Base-by-base conservation (phyloP, 1,284 basidiomycete species). In the Fistulinella staudtii region DNA sequence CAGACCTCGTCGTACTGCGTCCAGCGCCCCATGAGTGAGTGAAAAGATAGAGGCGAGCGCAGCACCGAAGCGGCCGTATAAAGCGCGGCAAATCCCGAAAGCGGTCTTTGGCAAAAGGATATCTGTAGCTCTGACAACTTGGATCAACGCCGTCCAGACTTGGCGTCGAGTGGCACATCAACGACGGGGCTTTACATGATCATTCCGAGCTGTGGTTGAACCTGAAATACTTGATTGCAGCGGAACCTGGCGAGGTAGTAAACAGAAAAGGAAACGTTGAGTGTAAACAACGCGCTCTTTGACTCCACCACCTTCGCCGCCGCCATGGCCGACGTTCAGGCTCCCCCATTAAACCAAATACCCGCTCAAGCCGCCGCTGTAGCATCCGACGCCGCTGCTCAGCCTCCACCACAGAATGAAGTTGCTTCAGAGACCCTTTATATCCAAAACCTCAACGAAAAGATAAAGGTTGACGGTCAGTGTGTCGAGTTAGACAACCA, bases 381-480 rank as follows among this genome's bases (percentile, higher is more conserved):
- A 6, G 55, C 56, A 3, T 58, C 64, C 18, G 50, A 63, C 7
- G 43, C 53, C 1, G 31, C 53, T 11, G 46, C 48, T 5, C 46
- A 65, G 33, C 54, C 55, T 31, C 67, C 70, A 25, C 59, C 53
- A 23, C 71, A 74, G 42, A 60, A 67, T 15, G 79, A 82, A 55
- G 49, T 68, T 51, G 74, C 74, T 27, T 80, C 83, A 36, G 91
- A 95, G 68, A 98, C 95, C 14, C 74, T 99, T 31, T 99, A 98
- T 65, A 85, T 98, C 56, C 91, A 97, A 68, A 99, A 99, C 68
- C 71, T 99, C 60, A 98, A 99, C 66, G 95, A 99, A 73, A 93
- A 90, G 71, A 91, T 99, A 54, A 91, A 91, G 67, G 74, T 93
- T 43, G 80, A 82, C 53, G 83, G 89, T 91, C 46, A 48, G 73